Conservation (phyloP, 1,284 basidiomycete genomes). For the Puccinia novopanici region DNA sequence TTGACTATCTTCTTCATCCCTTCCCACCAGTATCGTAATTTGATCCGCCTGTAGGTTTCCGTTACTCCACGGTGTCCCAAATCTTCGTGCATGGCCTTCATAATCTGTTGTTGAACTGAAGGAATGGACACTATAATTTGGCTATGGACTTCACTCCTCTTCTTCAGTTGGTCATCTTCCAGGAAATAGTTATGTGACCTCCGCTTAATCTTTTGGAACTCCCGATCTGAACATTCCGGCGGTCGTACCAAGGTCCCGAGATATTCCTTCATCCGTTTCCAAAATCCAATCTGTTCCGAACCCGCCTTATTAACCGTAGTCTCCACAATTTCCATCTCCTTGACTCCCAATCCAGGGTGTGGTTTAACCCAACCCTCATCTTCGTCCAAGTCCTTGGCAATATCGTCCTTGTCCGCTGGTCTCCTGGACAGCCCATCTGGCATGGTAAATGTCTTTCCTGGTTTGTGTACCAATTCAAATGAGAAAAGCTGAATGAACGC, state of each 20-base stretch:
- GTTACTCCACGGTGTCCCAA: no score
- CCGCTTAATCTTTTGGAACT: not conserved
- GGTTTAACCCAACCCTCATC: no score
- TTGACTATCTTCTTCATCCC: constrained; percentile 20
- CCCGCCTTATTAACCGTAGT: not conserved
- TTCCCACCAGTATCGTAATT: constrained; percentile 1
- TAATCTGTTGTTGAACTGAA: not conserved
- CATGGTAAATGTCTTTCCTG: constrained; percentile 21
- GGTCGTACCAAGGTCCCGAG: not conserved
- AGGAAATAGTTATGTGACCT: not conserved
- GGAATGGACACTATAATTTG: not conserved
- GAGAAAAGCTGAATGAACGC: constrained; percentile 13
- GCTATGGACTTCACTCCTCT: not conserved
- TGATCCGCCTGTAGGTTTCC: not conserved
- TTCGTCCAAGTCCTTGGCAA: not conserved
- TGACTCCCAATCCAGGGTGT: not conserved
- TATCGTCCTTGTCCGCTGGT: not conserved
- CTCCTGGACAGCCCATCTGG: constrained; percentile 19
- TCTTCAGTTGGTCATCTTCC: not conserved
- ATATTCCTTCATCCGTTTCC: constrained; percentile 5
- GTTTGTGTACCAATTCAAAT: constrained; percentile 2
- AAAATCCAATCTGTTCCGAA: not conserved
- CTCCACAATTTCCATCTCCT: not conserved
- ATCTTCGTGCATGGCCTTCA: not conserved
- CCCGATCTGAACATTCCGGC: not conserved